These are phyloP conservation scores for Zygosaccharomyces gambellarensis DNA, from an alignment of 805 yeast genomes.

Conservation along the genomic window DNA sequence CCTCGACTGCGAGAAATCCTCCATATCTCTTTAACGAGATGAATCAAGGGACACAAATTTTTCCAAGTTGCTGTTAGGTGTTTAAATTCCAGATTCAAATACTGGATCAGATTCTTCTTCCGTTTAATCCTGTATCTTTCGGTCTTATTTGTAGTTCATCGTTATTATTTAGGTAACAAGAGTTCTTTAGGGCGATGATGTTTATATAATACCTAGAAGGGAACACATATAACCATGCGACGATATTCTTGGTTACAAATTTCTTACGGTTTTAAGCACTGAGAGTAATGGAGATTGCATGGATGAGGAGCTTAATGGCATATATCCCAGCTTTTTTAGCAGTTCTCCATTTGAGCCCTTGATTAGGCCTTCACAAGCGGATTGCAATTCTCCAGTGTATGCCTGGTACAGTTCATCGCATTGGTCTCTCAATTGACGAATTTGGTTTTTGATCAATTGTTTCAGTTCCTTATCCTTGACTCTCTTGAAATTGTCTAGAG, in stretches of 20 bases:
- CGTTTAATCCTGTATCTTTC: neutral
- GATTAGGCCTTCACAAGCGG: slow-evolving; percentile 8
- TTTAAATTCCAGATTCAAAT: neutral
- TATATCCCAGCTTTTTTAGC: slow-evolving; percentile 12
- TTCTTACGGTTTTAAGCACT: slow-evolving; percentile 21
- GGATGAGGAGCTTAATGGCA: slow-evolving; percentile 7
- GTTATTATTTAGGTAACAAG: neutral
- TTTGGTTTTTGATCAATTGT: slow-evolving; percentile 15
- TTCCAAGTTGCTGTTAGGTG: neutral
- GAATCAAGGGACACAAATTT: neutral
- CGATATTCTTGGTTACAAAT: slow-evolving; percentile 9
- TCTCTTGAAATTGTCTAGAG: slow-evolving; percentile 27
- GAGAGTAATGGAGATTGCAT: slow-evolving; percentile 10
- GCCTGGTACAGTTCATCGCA: slow-evolving; percentile 20
- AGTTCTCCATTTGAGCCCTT: slow-evolving; percentile 5
- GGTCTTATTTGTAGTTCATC: neutral
- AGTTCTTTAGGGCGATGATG: neutral
- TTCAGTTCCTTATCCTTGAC: slow-evolving; percentile 21
- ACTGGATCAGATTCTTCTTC: neutral
- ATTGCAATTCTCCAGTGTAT: slow-evolving; percentile 9
- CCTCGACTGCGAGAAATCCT: slow-evolving; percentile 13
- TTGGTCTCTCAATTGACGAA: slow-evolving; percentile 18
- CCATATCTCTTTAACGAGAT: slow-evolving; percentile 4
- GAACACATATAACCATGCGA: slow-evolving; percentile 5
- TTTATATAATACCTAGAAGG: slow-evolving; percentile 11